Evolutionary conservation across 2,329 filamentous ascomycete species (phyloP).

Genomic region (Harringtonia aguacate): DNA sequence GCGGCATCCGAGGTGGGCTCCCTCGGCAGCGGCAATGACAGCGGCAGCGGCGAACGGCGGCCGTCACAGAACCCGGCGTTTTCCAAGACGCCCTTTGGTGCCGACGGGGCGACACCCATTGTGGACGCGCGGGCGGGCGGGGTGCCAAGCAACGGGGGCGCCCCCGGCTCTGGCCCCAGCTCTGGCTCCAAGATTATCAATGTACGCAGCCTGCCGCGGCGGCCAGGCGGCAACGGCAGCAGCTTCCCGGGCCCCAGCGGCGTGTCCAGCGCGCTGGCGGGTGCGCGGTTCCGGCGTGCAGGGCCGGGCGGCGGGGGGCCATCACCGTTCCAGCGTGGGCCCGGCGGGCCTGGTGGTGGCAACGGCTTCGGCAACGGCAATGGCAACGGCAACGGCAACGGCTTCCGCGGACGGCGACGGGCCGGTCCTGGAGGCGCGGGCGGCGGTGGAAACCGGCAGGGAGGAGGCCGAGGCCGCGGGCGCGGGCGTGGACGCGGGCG

Average conservation of each 20-base stretch:
- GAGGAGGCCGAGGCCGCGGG: background rate
- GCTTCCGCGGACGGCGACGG: no score
- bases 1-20: conserved; percentile 15
- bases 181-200: conserved; percentile 20
- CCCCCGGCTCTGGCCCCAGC: no score
- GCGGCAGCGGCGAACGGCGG: background rate
- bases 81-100: no score
- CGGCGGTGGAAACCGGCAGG: background rate
- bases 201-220: conserved; percentile 15
- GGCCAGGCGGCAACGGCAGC: background rate
- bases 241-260: conserved; percentile 6
- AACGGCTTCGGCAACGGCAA: background rate
- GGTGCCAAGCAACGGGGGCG: background rate
- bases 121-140: background rate
- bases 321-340: background rate
- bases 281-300: background rate
- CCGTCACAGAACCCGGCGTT: background rate
- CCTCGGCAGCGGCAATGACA: conserved; percentile 4
- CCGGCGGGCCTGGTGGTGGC: conserved; percentile 5
- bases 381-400: conserved; percentile 1
- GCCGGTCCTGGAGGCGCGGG: no score
- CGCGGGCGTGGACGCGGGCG: conserved; percentile 1
- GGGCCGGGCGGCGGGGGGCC: background rate
- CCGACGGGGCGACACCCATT: background rate
- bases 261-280: background rate